Percentiles rank a stretch among this genome's conserved stretches.
phyloP scores from a whole-genome alignment of 169 alveolate species.

The Eimeria praecox region DNA sequence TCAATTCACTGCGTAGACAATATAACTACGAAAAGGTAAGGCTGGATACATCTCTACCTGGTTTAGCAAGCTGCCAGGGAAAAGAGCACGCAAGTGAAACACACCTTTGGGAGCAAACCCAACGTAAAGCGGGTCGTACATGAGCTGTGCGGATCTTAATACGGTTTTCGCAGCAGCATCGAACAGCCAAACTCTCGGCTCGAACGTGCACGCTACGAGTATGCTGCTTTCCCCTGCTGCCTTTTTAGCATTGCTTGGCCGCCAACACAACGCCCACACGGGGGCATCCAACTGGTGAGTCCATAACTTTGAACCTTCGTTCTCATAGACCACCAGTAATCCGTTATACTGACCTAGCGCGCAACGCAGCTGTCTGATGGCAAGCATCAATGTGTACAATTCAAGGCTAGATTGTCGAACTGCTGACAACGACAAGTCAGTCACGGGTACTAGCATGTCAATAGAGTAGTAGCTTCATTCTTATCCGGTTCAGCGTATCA shows the following conservation, averaged over 20 bases:
- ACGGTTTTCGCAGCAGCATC: conserved; percentile 85
- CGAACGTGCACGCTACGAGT: conserved; percentile 94
- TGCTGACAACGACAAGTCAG: background rate
- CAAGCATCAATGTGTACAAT: background rate
- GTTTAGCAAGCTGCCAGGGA: background rate
- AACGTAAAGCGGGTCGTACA: conserved; percentile 90
- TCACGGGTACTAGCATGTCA: background rate
- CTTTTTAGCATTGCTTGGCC: conserved; percentile 55
- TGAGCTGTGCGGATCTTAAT: conserved; percentile 86
- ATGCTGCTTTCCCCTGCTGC: conserved; percentile 29
- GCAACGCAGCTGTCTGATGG: background rate
- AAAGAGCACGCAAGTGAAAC: background rate
- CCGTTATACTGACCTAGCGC: conserved; percentile 86
- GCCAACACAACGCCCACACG: conserved; percentile 92
- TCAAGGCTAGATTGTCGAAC: background rate
- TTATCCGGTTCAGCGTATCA: background rate
- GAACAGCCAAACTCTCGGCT: conserved; percentile 89
- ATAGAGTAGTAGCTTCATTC: background rate
- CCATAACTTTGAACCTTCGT: conserved; percentile 85
- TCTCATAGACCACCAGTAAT: conserved; percentile 87
- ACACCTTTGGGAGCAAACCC: conserved; percentile 60
- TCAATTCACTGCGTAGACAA: background rate
- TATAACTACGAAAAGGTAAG: background rate
- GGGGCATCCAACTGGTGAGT: conserved; percentile 87
- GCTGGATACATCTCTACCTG: background rate